Conservation (phyloP, 768 basidiomycete genomes). For the Lentinula guzmanii region DNA sequence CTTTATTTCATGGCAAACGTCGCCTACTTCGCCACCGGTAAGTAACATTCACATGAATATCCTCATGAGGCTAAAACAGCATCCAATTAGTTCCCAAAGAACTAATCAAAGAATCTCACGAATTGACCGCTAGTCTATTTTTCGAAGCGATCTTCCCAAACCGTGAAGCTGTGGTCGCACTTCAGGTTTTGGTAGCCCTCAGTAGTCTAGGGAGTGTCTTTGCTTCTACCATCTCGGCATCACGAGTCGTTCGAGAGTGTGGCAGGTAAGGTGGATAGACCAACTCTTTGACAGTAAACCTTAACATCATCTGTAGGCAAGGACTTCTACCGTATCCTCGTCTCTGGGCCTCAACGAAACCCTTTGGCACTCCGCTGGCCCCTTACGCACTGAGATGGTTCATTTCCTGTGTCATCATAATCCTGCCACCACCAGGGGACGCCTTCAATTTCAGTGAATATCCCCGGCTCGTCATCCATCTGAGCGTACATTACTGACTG, state of each 20-base stretch:
- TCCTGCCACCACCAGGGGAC: conserved; percentile 36
- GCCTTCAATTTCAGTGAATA: conserved; percentile 37
- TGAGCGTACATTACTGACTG: conserved; percentile 1
- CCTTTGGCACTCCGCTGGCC: conserved; percentile 45
- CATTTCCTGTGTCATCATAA: conserved; percentile 41
- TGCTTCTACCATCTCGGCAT: conserved; percentile 31
- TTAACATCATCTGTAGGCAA: conserved; percentile 22
- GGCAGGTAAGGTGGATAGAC: conserved; percentile 18
- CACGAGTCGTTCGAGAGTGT: conserved; percentile 41
- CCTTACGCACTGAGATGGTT: conserved; percentile 41
- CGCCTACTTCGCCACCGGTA: conserved; percentile 32
- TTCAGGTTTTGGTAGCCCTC: conserved; percentile 31
- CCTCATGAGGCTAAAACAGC: neutral
- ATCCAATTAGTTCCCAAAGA: conserved; percentile 30
- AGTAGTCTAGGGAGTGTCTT: conserved; percentile 35
- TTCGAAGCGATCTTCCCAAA: conserved; percentile 44
- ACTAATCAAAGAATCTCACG: conserved; percentile 33
- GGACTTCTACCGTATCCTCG: conserved; percentile 47
- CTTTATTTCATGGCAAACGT: conserved; percentile 44
- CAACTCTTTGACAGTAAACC: neutral
- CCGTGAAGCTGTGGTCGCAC: conserved; percentile 25
- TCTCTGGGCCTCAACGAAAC: conserved; percentile 44
- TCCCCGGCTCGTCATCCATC: neutral
- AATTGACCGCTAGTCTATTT: conserved; percentile 43
- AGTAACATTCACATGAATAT: neutral